Evolutionary conservation across 805 yeast genomes (phyloP), one percentile per base, ranked within the genome.

Genomic region (Candida multigemmis): DNA sequence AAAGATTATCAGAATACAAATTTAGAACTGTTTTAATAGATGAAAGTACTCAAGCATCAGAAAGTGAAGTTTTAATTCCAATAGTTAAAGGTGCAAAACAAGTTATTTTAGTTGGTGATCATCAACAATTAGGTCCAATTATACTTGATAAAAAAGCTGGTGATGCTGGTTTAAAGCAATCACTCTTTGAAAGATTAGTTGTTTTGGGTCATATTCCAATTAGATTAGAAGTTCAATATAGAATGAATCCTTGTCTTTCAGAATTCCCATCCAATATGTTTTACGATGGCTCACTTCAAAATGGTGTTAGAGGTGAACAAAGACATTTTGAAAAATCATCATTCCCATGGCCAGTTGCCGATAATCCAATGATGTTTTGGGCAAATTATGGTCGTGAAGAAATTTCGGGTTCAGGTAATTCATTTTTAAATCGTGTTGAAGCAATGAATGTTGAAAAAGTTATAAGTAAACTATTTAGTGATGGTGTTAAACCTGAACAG

Each of bases 311-410:
- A 2, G 66, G 73, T 18, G 82, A 75, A 28, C 77, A 84, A 35
- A 67, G 96, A 35, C 56, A 68, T 9, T 48, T 77, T 12, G 34
- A 38, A 12, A 57, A 69, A 16, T 61, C 74, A 5, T 59, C 68
- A 4, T 85, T 86, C 58, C 94, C 94, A n/a, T 87, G 96, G 96
- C 95, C 95, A 2, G 77, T 81, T 15, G 62, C 65, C 14, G 77
- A 74, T 25, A 67, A 65, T 4, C 96, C 96, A n/a, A 84, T 85
- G 94, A 81, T 87, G 91, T 83, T 87, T 43, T 86, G 96, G 96
- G 78, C 83, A 1, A 77, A 77, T 38, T 74, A 75, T 46, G 95
- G 96, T 21, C 75, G 79, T 38, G 96, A 87, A 58, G 96, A 87
- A 52, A 71, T 87, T 27, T 74, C 91, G 14, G 71, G 77, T 0